Conservation (phyloP, 164 flowering plant genomes). For the Vitis labrusca region DNA sequence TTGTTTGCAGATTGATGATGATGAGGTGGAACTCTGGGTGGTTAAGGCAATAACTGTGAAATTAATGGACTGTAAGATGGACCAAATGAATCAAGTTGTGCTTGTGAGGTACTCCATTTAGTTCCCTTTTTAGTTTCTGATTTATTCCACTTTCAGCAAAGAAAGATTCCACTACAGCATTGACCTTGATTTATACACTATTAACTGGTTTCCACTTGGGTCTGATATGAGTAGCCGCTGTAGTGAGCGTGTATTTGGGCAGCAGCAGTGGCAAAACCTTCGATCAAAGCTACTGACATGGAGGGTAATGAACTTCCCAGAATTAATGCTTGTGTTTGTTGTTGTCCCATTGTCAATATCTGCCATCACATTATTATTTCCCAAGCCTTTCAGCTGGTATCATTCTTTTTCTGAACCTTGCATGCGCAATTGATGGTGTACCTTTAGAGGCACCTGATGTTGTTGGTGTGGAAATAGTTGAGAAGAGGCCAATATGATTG, state of each 20-base stretch:
- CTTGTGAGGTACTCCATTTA: slow-evolving; percentile 59
- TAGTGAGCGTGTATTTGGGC: slow-evolving; percentile 77
- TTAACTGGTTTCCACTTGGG: slow-evolving; percentile 9
- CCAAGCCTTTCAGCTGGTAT: neutral
- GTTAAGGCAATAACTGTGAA: slow-evolving; percentile 88
- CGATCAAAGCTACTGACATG: slow-evolving; percentile 67
- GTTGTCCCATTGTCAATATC: neutral
- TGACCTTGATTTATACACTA: neutral
- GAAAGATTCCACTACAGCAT: neutral
- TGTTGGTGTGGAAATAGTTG: neutral
- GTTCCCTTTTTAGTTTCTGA: neutral
- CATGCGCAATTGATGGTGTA: neutral
- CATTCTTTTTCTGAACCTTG: neutral
- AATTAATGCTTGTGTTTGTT: neutral
- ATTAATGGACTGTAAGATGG: slow-evolving; percentile 88
- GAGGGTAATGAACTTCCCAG: slow-evolving; percentile 58
- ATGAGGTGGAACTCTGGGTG: slow-evolving; percentile 94
- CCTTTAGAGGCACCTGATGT: neutral
- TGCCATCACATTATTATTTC: neutral
- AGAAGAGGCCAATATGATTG: neutral
- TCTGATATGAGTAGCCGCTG: slow-evolving; percentile 54
- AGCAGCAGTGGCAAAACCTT: slow-evolving; percentile 72
- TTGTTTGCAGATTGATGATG: slow-evolving; percentile 54
- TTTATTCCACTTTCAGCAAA: neutral
- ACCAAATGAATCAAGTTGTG: slow-evolving; percentile 86